phyloP scores from a whole-genome alignment of 345 rosid species.

The Hypericum androsaemum region DNA sequence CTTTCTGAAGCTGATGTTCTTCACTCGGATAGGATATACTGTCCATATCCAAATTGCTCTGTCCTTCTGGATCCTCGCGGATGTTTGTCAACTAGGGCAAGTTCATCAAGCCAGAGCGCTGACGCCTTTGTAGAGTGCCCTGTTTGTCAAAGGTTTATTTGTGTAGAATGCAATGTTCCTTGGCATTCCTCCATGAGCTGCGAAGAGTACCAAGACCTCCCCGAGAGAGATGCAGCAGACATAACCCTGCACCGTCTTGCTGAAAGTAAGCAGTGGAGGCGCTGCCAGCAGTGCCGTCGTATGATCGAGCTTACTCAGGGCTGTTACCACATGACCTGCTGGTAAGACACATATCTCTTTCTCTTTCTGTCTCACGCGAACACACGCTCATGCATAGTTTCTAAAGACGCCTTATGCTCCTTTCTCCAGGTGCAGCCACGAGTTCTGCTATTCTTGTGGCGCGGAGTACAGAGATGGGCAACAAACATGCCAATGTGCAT shows the following conservation, averaged over 20 bases:
- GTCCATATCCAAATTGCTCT: conserved; percentile 83
- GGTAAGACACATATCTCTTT: conserved; percentile 35
- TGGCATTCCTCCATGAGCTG: conserved; percentile 89
- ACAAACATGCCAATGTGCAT: conserved; percentile 78
- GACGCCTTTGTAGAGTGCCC: conserved; percentile 73
- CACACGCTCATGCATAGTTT: too few species aligned
- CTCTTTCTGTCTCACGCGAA: background rate
- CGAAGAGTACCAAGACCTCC: conserved; percentile 79
- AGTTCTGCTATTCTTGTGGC: conserved; percentile 94
- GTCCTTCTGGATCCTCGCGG: conserved; percentile 64
- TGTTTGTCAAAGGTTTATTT: conserved; percentile 74
- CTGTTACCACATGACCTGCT: conserved; percentile 94
- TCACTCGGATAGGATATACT: conserved; percentile 58
- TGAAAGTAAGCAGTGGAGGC: conserved; percentile 78
- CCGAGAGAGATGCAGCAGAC: conserved; percentile 80
- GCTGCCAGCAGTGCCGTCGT: conserved; percentile 82
- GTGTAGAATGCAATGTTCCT: conserved; percentile 83
- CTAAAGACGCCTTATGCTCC: background rate
- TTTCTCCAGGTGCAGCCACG: conserved; percentile 70
- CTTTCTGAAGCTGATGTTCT: conserved; percentile 56
- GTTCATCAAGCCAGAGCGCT: conserved; percentile 71
- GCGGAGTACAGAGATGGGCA: conserved; percentile 68
- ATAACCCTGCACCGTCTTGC: conserved; percentile 76
- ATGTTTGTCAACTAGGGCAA: conserved; percentile 57
- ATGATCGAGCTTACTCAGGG: conserved; percentile 93